Conservation (phyloP, 768 basidiomycete species). For the Nidula microcarpa region DNA sequence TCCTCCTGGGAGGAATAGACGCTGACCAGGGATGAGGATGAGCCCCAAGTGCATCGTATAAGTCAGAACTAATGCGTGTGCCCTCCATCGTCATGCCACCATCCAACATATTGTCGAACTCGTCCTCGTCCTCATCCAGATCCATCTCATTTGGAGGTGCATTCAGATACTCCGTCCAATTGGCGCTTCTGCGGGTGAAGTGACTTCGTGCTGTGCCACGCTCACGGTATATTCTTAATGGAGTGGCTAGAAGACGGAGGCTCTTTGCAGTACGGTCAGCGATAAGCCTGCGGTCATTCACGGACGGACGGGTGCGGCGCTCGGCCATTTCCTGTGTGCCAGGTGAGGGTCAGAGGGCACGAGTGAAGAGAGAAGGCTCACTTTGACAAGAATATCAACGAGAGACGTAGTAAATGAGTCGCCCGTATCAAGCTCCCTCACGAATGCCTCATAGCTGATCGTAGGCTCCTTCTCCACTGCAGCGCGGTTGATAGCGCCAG, state of each 20-base stretch:
- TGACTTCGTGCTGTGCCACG: slow-evolving; percentile 26
- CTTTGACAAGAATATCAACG: slow-evolving; percentile 76
- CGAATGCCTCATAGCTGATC: slow-evolving; percentile 74
- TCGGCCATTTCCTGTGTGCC: slow-evolving; percentile 69
- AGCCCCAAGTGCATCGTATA: slow-evolving; percentile 59
- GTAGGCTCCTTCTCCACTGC: slow-evolving; percentile 65
- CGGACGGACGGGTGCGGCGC: slow-evolving; percentile 51
- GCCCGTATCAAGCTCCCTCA: slow-evolving; percentile 72
- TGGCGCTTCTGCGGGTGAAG: slow-evolving; percentile 32
- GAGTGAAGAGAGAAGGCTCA: slow-evolving; percentile 25
- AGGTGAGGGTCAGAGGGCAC: neutral
- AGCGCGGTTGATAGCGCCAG: slow-evolving; percentile 68
- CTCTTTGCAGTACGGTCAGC: slow-evolving; percentile 65
- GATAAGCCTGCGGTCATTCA: slow-evolving; percentile 58
- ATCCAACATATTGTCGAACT: slow-evolving; percentile 43
- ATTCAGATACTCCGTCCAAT: slow-evolving; percentile 50
- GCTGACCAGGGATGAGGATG: slow-evolving; percentile 3
- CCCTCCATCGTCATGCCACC: slow-evolving; percentile 43
- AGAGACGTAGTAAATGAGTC: slow-evolving; percentile 79
- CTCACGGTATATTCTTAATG: slow-evolving; percentile 51
- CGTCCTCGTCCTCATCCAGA: slow-evolving; percentile 68
- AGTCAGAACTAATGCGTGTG: slow-evolving; percentile 51
- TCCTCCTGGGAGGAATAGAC: slow-evolving; percentile 1
- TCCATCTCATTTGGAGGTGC: slow-evolving; percentile 54
- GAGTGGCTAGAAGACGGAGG: slow-evolving; percentile 53